Conservation (phyloP, 805 yeast species). For the Cyberlindnera veronae region DNA sequence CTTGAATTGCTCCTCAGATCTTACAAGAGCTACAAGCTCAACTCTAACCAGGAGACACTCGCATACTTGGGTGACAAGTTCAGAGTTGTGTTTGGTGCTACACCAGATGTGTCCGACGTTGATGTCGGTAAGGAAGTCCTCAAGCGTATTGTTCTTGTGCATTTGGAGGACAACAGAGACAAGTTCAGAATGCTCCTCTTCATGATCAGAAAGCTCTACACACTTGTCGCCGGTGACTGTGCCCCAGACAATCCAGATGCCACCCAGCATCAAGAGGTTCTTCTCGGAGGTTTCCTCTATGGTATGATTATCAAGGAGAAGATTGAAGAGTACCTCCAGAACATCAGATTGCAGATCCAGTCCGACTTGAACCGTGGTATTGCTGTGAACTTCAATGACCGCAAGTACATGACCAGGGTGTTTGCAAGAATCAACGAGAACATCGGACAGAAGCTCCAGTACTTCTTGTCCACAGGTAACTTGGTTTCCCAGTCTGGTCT, state of each 20-base stretch:
- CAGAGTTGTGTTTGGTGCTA: slow-evolving; percentile 86
- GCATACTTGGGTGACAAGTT: slow-evolving; percentile 95
- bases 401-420: slow-evolving; percentile 78
- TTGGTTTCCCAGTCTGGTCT: slow-evolving; percentile 95
- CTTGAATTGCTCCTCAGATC: slow-evolving; percentile 87
- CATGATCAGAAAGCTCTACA: slow-evolving; percentile 92
- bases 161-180: slow-evolving; percentile 67
- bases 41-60: slow-evolving; percentile 82
- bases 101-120: slow-evolving; percentile 82
- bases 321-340: slow-evolving; percentile 85
- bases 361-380: slow-evolving; percentile 77
- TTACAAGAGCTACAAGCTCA: slow-evolving; percentile 74
- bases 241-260: slow-evolving; percentile 98
- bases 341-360: slow-evolving; percentile 68
- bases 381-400: slow-evolving; percentile 79
- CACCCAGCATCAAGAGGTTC: slow-evolving; percentile 95
- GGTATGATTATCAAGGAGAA: slow-evolving; percentile 97
- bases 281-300: slow-evolving; percentile 92
- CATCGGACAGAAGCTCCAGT: slow-evolving; percentile 91
- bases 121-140: slow-evolving; percentile 89
- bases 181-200: slow-evolving; percentile 85
- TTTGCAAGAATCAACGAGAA: slow-evolving; percentile 82
- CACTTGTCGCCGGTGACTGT: slow-evolving; percentile 96
- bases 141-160: slow-evolving; percentile 83
- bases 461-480: slow-evolving; percentile 95